These are phyloP conservation scores for Podospora appendiculata DNA, from an alignment of 495 filamentous ascomycete species.

Conservation along the genomic window DNA sequence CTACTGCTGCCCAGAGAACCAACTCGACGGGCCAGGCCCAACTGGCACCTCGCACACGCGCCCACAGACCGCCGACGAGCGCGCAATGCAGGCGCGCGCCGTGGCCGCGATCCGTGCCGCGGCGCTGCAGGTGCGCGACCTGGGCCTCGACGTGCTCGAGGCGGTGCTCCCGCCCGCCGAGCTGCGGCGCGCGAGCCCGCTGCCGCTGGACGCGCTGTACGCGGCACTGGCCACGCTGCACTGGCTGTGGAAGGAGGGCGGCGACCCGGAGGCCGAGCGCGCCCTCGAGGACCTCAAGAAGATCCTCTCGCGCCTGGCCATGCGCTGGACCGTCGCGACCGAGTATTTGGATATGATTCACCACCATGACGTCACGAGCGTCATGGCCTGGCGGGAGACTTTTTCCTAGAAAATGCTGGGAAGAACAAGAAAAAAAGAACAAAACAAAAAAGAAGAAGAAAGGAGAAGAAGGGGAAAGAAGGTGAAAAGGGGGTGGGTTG, in stretches of 20 bases:
- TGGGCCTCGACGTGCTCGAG: conserved; percentile 15
- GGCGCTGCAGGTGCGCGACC: conserved; percentile 3
- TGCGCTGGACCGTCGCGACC: conserved; percentile 14
- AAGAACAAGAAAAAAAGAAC: background rate
- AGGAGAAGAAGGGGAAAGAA: too few relatives aligned
- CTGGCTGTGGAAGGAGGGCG: conserved; percentile 22
- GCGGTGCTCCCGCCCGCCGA: conserved; percentile 8
- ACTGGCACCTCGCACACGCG: background rate
- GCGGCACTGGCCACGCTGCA: conserved; percentile 11
- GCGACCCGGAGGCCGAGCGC: conserved; percentile 1
- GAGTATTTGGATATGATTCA: conserved; percentile 12
- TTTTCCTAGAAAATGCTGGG: background rate
- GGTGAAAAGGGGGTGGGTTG: too few relatives aligned
- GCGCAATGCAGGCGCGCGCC: conserved; percentile 6
- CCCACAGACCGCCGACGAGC: conserved; percentile 3
- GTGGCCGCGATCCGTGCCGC: conserved; percentile 8
- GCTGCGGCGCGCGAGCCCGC: conserved; percentile 5
- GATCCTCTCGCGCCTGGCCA: conserved; percentile 2
- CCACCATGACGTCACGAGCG: conserved; percentile 11
- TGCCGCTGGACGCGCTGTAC: conserved; percentile 18
- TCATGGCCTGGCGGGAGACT: conserved; percentile 7
- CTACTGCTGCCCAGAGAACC: conserved; percentile 20
- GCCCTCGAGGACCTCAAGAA: conserved; percentile 9
- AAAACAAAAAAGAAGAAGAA: too few relatives aligned
- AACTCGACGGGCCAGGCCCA: conserved; percentile 8